phyloP scores from a whole-genome alignment of 2,329 filamentous ascomycete species.

The Teratosphaeria destructans region DNA sequence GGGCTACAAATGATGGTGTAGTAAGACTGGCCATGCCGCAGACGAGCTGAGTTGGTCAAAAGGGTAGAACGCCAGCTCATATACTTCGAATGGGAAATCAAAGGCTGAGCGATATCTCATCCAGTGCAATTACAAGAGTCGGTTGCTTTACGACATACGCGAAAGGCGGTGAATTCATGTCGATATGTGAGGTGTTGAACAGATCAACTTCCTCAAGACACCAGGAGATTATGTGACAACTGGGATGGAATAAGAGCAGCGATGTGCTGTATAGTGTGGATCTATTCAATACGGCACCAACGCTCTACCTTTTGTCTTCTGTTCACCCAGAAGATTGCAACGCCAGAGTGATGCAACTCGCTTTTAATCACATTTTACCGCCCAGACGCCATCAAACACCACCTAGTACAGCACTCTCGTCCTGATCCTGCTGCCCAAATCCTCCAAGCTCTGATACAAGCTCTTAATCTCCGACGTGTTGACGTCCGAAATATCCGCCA shows the following conservation, averaged over 20 bases:
- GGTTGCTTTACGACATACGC: too few species aligned
- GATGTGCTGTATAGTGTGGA: background rate
- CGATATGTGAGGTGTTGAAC: too few species aligned
- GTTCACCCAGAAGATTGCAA: background rate
- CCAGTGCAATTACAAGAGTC: too few species aligned
- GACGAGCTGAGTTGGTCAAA: background rate
- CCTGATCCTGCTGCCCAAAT: constrained; percentile 43
- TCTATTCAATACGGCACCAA: background rate
- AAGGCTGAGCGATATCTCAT: too few species aligned
- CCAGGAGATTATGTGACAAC: background rate
- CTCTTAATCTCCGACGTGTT: constrained; percentile 71
- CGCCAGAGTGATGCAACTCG: background rate
- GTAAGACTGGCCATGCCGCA: background rate
- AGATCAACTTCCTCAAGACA: too few species aligned
- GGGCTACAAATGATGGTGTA: background rate
- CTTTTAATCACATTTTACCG: background rate
- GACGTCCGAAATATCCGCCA: constrained; percentile 93
- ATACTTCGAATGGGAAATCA: too few species aligned
- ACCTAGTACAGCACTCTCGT: constrained; percentile 38
- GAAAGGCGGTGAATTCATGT: too few species aligned
- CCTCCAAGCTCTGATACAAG: constrained; percentile 73
- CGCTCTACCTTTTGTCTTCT: background rate
- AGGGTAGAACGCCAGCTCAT: too few species aligned
- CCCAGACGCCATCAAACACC: background rate
- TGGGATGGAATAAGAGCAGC: background rate